Evolutionary conservation across 371 early-diverging fungal genomes (phyloP).

Genomic region (Fennellomyces sp.): DNA sequence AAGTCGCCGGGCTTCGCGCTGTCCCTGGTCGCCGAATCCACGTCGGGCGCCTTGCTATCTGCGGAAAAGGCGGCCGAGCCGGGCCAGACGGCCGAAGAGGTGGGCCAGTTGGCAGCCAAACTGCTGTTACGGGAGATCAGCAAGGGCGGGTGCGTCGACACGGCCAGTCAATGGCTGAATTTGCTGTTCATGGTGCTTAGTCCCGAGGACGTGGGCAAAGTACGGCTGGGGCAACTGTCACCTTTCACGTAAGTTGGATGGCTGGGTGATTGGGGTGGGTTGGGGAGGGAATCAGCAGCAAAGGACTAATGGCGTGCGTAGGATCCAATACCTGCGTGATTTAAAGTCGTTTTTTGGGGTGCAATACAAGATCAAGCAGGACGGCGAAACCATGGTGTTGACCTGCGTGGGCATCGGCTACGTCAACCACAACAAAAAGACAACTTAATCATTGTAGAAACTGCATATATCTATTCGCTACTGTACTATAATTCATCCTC

Average conservation of each 20-base stretch:
- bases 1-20: conserved; percentile 93
- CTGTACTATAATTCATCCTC: background rate
- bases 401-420: conserved; percentile 92
- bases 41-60: conserved; percentile 79
- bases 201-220: conserved; percentile 93
- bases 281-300: background rate
- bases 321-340: conserved; percentile 90
- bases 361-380: conserved; percentile 88
- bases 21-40: conserved; percentile 91
- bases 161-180: conserved; percentile 85
- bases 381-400: conserved; percentile 75
- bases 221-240: conserved; percentile 84
- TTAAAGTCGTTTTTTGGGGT: conserved; percentile 86
- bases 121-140: conserved; percentile 83
- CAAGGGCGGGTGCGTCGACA: conserved; percentile 91
- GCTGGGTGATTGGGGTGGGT: background rate
- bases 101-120: conserved; percentile 78
- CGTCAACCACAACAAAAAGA: conserved; percentile 86
- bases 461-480: background rate
- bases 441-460: conserved; percentile 46
- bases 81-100: conserved; percentile 87
- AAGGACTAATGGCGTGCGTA: conserved; percentile 17
- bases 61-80: conserved; percentile 83
- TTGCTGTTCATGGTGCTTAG: conserved; percentile 85
- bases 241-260: conserved; percentile 76